These are phyloP conservation scores for Phialophora tarda DNA, from an alignment of 2,329 filamentous ascomycete species.

Conservation along the genomic window DNA sequence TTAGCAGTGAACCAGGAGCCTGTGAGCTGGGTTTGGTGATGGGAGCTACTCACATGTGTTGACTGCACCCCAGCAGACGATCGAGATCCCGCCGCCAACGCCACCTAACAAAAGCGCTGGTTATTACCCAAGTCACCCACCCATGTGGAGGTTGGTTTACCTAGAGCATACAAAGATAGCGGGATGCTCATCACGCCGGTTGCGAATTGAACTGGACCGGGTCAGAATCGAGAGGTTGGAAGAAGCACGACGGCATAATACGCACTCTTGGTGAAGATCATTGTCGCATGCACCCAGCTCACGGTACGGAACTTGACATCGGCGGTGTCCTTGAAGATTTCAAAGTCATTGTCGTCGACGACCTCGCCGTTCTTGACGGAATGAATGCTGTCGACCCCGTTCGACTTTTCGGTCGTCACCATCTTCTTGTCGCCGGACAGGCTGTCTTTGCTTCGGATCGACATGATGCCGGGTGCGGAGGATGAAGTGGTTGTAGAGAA, in stretches of 20 bases:
- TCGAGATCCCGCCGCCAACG: slow-evolving; percentile 54
- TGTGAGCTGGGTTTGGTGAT: not conserved
- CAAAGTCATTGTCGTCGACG: not conserved
- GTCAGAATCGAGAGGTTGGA: not conserved
- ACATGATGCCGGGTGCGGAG: not conserved
- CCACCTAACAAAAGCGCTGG: slow-evolving; percentile 38
- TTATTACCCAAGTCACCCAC: not conserved
- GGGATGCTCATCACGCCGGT: slow-evolving; percentile 58
- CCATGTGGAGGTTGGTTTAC: slow-evolving; percentile 29
- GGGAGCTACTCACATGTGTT: slow-evolving; percentile 50
- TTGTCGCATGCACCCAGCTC: not conserved
- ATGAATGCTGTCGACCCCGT: not conserved
- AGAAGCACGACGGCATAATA: not conserved
- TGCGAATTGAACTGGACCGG: slow-evolving; percentile 43
- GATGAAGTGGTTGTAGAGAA: not conserved
- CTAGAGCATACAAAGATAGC: slow-evolving; percentile 54
- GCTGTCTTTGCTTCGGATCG: not conserved
- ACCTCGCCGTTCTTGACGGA: not conserved
- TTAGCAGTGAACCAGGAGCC: not conserved
- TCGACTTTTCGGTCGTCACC: not conserved
- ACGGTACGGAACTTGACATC: not conserved
- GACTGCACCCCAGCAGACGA: slow-evolving; percentile 56
- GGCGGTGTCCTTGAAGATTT: not conserved
- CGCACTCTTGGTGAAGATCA: not conserved
- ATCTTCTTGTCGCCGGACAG: not conserved